phyloP scores from a whole-genome alignment of 2,329 filamentous ascomycete species.

The Xylariaceae sp. region DNA sequence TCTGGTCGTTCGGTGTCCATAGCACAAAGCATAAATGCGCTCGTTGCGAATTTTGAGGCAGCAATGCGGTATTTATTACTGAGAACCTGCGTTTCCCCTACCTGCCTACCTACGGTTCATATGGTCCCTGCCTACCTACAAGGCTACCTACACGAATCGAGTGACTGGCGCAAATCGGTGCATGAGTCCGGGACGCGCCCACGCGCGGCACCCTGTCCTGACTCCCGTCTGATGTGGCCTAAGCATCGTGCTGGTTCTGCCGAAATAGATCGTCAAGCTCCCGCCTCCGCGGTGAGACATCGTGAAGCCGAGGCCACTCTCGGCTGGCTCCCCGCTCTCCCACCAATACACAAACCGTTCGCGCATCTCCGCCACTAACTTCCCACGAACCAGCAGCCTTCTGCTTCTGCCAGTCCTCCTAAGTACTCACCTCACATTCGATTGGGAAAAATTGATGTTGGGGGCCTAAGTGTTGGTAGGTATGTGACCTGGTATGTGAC shows the following conservation, averaged over 20 bases:
- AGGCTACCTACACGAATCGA: background rate
- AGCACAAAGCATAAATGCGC: no score
- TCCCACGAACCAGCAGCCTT: constrained; percentile 36
- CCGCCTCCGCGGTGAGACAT: constrained; percentile 20
- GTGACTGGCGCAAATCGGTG: no score
- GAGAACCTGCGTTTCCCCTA: no score
- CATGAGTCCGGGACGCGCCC: no score
- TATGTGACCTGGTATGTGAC: constrained; percentile 19
- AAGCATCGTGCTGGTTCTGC: constrained; percentile 19
- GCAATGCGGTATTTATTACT: no score
- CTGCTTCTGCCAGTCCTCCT: constrained; percentile 42
- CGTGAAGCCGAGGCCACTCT: constrained; percentile 38
- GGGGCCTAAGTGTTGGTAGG: no score
- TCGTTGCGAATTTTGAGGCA: no score
- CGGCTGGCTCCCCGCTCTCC: constrained; percentile 19
- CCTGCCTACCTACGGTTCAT: no score
- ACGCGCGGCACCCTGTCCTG: background rate
- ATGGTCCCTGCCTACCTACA: no score
- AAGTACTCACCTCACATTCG: constrained; percentile 33
- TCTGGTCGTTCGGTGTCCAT: background rate
- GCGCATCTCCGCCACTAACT: constrained; percentile 51
- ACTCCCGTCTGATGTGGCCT: background rate
- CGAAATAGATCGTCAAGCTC: constrained; percentile 21
- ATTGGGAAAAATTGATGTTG: constrained; percentile 29
- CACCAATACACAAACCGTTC: constrained; percentile 44